Evolutionary conservation across 129 eudicot genomes (phyloP).

Genomic region (Heracleum sosnowskyi): DNA sequence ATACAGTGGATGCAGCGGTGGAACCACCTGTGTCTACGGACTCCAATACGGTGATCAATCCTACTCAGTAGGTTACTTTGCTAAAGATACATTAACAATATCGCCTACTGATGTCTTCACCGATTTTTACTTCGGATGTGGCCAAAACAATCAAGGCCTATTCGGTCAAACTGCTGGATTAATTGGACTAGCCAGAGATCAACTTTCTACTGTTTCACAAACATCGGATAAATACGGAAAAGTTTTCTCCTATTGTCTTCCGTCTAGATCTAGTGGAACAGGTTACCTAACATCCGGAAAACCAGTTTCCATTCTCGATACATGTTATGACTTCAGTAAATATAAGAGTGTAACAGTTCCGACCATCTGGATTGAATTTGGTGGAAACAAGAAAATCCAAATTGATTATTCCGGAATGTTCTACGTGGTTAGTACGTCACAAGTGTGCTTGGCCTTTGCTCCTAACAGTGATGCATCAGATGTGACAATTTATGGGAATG

Average conservation of each 20-base stretch:
- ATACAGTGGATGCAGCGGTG: conserved; percentile 24
- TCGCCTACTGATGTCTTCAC: conserved; percentile 28
- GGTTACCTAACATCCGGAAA: conserved; percentile 51
- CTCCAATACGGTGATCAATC: conserved; percentile 71
- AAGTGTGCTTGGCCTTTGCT: conserved; percentile 71
- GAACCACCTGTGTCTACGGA: conserved; percentile 54
- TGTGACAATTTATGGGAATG: conserved; percentile 50
- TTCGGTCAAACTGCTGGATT: conserved; percentile 59
- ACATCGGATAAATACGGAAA: conserved; percentile 38
- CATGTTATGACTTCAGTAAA: conserved; percentile 64
- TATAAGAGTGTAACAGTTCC: conserved; percentile 34
- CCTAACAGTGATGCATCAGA: conserved; percentile 37
- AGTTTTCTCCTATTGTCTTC: conserved; percentile 77
- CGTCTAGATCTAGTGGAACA: conserved; percentile 37
- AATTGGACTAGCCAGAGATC: conserved; percentile 55
- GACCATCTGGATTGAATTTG: conserved; percentile 31
- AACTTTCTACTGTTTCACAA: conserved; percentile 55
- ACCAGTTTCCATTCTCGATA: conserved; percentile 48
- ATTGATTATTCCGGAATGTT: conserved; percentile 32
- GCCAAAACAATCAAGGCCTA: conserved; percentile 66
- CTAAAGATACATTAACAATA: conserved; percentile 45
- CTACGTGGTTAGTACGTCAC: not conserved
- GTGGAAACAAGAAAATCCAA: conserved; percentile 35
- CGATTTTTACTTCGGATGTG: conserved; percentile 56
- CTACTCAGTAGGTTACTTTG: conserved; percentile 54